Evolutionary conservation across 2,329 filamentous ascomycete species (phyloP), one percentile per base, ranked within the genome.

Genomic region (Ascochyta fabae): DNA sequence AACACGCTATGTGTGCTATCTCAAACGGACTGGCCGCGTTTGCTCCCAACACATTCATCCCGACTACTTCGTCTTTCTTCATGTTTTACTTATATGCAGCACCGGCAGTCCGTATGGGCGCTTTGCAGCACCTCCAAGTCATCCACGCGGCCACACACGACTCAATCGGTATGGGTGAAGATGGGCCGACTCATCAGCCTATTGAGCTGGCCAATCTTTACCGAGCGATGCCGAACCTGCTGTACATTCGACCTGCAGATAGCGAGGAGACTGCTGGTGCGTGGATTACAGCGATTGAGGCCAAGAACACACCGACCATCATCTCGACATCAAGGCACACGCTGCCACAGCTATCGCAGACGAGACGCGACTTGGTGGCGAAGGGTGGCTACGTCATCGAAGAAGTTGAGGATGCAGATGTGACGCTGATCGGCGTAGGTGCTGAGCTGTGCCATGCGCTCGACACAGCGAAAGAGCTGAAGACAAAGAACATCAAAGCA

Each of bases 91-190:
- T 83, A 8, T 83, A 84, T 56, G 84, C 83, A 22, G 84, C 84
- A 0, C 81, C 84, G 0, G 84, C 80, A 7, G 79, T 87, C 3
- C 81, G 85, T 9, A 87, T 87, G 84, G 84, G 83, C 7, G 84
- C 84, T 10, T 75, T 86, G 2, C 81, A 84, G 45, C 71, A 78
- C 39, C 79, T 87, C 2, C 83, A 84, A 48, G 75, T 79, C 29
- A 86, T 88, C 50, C 84, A 87, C 66, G 78, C 81, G 29, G 85
- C 84, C 2, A 88, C 85, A 0, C 85, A 88, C 69, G 85, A 87
- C 72, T 68, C 42, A 29, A 72, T 73, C 24, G 85, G 81, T 19
- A 83, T 79, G 34, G 85, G 86, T 1, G 82, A 87, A 59, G 82
- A 87, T 58, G 85, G 85, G 0, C 85, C 84, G 0, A 87, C 85